A percentile compares a stretch with the other conserved stretches of the same genome.
Conservation (phyloP, 1,284 basidiomycete species). For the Trichosporon faecale region DNA sequence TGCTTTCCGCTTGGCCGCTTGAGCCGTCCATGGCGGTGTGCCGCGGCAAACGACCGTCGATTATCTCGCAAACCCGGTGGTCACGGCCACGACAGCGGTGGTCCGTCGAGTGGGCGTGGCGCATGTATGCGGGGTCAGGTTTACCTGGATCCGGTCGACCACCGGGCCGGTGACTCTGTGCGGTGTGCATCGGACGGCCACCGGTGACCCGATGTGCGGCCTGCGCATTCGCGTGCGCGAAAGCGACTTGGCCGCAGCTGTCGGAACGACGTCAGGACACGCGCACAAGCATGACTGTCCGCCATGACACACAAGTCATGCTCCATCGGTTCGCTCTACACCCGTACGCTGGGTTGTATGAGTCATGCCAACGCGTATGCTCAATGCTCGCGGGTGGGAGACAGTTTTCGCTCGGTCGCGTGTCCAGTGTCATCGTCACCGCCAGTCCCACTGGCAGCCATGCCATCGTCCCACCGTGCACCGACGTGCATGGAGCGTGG, state of each 20-base stretch:
- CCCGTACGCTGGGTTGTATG: background rate
- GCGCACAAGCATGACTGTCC: background rate
- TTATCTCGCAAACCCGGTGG: background rate
- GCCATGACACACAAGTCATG: background rate
- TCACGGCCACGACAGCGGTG: background rate
- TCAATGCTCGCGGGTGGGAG: background rate
- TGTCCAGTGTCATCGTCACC: background rate
- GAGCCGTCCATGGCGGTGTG: background rate
- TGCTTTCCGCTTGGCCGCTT: background rate
- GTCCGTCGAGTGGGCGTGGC: background rate
- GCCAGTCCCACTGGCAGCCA: background rate
- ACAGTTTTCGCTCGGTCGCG: conserved; percentile 2
- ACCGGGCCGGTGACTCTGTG: background rate
- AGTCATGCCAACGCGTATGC: background rate
- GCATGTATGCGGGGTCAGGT: background rate
- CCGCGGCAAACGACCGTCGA: background rate
- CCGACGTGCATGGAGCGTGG: background rate
- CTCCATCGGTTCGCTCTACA: background rate
- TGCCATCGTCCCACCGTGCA: background rate
- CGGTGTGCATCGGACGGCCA: background rate
- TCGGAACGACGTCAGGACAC: conserved; percentile 9
- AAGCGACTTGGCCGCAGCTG: background rate
- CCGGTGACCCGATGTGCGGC: background rate
- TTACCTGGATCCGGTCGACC: background rate
- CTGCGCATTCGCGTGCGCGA: background rate